Base-by-base conservation (phyloP, 805 yeast species). In the Yarrowia sp. region DNA sequence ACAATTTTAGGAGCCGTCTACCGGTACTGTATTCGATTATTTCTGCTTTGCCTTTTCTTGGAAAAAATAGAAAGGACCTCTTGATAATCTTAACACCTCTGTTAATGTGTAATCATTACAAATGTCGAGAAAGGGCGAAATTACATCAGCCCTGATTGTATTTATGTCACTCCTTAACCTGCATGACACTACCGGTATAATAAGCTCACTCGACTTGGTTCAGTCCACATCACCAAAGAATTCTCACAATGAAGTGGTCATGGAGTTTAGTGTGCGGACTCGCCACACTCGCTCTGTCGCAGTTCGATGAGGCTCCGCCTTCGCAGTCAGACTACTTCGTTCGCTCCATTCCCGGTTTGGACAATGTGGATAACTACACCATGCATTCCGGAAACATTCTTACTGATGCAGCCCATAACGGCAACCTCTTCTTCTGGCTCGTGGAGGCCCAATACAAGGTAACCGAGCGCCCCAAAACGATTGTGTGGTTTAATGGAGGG, bases 401-500 rank as follows among this genome's bases (percentile, higher is more conserved):
- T 68, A 77, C 88, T 19, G 82, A 82, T 69, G 79, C 83, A 2
- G 85, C 82, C 46, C 82, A 82, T 70, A 78, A 83, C 46, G 86
- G 88, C 38, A 82, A 84, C 72, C 83, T 90, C 73, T 92, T 89
- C 74, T 92, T 91, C 75, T 91, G 97, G 97, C 86, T 85, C 73
- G 88, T 87, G 67, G 79, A 77, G 52, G 72, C 75, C 34, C 71
- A 74, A 66, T 74, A 72, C 61, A 69, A 71, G 24, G 73, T 75
- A 7, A 46, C 79, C 82, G 71, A 82, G 82, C 70, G 81, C 90
- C 66, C 66, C 20, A 61, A 61, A 20, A 61, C 70, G 24, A 83
- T 89, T 9, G 83, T 95, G 67, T 95, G 99, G 98, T 82, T 95
- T 24, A 95, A 95, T 76, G 99, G 99, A 46, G 99, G 99, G 0